Conservation (phyloP, 1,139 yeast genomes). For the Kazachstania sp. region DNA sequence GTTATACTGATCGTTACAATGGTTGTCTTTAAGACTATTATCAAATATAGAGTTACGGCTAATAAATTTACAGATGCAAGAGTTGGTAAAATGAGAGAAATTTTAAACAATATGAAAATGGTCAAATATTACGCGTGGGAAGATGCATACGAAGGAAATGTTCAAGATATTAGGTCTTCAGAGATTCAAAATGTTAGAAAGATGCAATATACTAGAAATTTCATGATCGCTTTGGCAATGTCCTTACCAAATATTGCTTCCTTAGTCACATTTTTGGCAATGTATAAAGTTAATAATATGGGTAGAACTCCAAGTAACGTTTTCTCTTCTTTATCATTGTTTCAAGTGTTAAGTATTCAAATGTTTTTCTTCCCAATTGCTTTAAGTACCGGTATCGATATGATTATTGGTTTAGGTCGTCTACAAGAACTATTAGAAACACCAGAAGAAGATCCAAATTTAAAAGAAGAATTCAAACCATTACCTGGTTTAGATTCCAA, state of each 20-base stretch:
- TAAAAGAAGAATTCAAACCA: conserved; percentile 28
- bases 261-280: conserved; percentile 61
- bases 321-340: conserved; percentile 73
- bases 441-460: conserved; percentile 25
- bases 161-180: conserved; percentile 37
- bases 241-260: conserved; percentile 62
- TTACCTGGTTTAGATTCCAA: conserved; percentile 13
- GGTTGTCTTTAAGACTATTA: conserved; percentile 35
- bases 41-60: conserved; percentile 39
- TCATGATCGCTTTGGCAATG: conserved; percentile 49
- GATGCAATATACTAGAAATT: conserved; percentile 50
- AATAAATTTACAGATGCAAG: conserved; percentile 43
- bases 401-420: conserved; percentile 54
- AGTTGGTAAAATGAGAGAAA: conserved; percentile 44
- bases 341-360: conserved; percentile 65
- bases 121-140: conserved; percentile 56
- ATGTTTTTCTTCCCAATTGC: conserved; percentile 60
- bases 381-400: conserved; percentile 52
- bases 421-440: conserved; percentile 48
- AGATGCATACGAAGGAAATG: conserved; percentile 43
- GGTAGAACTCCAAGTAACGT: conserved; percentile 56
- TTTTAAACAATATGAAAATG: conserved; percentile 43
- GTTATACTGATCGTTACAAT: conserved; percentile 29
- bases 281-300: conserved; percentile 45
- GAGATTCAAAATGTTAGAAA: conserved; percentile 42